A percentile compares a stretch with the other conserved stretches of the same genome.
Conservation (phyloP, 495 filamentous ascomycete species). For the Tricharina praecox region DNA sequence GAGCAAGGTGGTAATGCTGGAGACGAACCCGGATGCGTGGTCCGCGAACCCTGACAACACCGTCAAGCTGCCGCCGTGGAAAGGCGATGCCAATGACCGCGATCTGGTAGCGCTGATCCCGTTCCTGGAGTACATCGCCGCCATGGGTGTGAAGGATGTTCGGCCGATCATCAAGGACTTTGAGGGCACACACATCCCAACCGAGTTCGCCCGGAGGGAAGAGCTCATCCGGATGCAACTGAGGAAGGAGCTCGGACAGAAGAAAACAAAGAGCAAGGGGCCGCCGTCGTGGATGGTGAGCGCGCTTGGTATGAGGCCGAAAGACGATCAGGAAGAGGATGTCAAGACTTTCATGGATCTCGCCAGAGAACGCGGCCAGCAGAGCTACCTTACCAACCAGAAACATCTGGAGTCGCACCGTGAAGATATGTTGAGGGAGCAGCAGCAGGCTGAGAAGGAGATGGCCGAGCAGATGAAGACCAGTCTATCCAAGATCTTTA, state of each 20-base stretch:
- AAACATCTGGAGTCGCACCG: slow-evolving; percentile 79
- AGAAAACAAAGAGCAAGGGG: slow-evolving; percentile 41
- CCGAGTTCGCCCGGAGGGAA: slow-evolving; percentile 80
- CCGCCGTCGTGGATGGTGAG: slow-evolving; percentile 42
- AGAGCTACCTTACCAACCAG: slow-evolving; percentile 76
- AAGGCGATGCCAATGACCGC: slow-evolving; percentile 60
- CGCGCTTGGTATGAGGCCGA: slow-evolving; percentile 58
- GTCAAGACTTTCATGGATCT: slow-evolving; percentile 84
- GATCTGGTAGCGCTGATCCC: slow-evolving; percentile 77
- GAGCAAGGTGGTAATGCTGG: slow-evolving; percentile 82
- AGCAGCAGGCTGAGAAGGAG: slow-evolving; percentile 65
- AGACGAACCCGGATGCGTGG: slow-evolving; percentile 66
- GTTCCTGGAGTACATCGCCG: slow-evolving; percentile 87
- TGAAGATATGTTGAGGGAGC: slow-evolving; percentile 85
- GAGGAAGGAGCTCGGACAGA: slow-evolving; percentile 53
- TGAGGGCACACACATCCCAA: slow-evolving; percentile 66
- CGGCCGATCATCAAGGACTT: slow-evolving; percentile 74
- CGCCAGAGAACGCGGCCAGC: slow-evolving; percentile 75
- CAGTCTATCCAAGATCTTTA: slow-evolving; percentile 49
- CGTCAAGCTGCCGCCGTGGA: slow-evolving; percentile 79
- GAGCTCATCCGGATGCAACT: slow-evolving; percentile 63
- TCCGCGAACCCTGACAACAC: slow-evolving; percentile 83
- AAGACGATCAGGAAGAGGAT: slow-evolving; percentile 56
- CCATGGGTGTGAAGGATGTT: slow-evolving; percentile 78
- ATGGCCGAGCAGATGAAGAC: slow-evolving; percentile 79